Conservation (phyloP, 2,329 filamentous ascomycete genomes). For the Grosmannia clavigera region DNA sequence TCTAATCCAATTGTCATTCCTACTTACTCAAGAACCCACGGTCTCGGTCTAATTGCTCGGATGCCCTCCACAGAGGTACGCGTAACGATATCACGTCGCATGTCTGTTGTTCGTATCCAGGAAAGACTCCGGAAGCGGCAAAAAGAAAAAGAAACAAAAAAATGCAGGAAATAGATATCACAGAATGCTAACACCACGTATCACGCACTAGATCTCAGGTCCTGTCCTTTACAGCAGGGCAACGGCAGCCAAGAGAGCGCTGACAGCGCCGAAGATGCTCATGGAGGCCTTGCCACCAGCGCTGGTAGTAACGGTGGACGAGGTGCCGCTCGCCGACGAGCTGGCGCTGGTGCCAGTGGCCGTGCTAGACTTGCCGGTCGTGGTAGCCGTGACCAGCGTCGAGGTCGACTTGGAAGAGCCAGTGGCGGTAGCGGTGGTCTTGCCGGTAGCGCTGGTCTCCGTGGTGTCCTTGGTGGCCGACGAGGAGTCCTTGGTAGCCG, state of each 20-base stretch:
- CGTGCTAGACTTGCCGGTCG: slow-evolving; percentile 19
- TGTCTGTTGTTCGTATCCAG: not conserved
- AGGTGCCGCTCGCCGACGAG: slow-evolving; percentile 3
- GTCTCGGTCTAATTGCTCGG: not conserved
- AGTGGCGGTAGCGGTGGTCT: slow-evolving; percentile 17
- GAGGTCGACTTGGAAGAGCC: not conserved
- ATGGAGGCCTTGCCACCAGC: slow-evolving; percentile 12
- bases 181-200: not conserved
- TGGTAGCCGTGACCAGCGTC: slow-evolving; percentile 12
- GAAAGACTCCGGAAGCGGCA: not conserved
- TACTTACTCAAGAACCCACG: not conserved
- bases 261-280: slow-evolving; percentile 14
- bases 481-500: slow-evolving; percentile 10
- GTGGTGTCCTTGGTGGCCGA: not conserved
- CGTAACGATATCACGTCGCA: too few species aligned
- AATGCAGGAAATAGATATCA: not conserved
- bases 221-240: slow-evolving; percentile 14
- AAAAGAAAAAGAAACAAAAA: not conserved
- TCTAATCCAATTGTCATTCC: not conserved
- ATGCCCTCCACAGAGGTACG: not conserved
- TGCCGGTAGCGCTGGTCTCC: slow-evolving; percentile 10
- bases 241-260: slow-evolving; percentile 15
- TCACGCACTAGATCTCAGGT: not conserved
- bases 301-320: slow-evolving; percentile 19
- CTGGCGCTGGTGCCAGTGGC: slow-evolving; percentile 1